phyloP scores from a whole-genome alignment of 495 filamentous ascomycete genomes.

The Aspergillus kassunensis region DNA sequence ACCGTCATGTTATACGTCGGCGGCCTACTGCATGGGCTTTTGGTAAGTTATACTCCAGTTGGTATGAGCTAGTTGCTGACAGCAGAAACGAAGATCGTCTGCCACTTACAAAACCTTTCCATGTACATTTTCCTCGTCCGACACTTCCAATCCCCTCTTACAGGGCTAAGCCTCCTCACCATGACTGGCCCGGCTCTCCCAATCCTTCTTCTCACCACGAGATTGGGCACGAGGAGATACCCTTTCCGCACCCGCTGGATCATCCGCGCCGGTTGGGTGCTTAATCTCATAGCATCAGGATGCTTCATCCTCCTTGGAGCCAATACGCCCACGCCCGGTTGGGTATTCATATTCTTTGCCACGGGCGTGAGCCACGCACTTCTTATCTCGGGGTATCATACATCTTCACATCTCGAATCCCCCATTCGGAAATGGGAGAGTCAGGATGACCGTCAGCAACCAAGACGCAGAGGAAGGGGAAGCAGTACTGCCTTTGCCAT shows the following conservation, averaged over 20 bases:
- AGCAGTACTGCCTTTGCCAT: slow-evolving; percentile 14
- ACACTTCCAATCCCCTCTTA: slow-evolving; percentile 46
- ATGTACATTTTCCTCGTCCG: slow-evolving; percentile 63
- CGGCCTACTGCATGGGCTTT: slow-evolving; percentile 48
- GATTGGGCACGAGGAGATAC: slow-evolving; percentile 12
- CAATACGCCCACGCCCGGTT: slow-evolving; percentile 39
- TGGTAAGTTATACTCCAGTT: slow-evolving; percentile 36
- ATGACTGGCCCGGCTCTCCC: slow-evolving; percentile 41
- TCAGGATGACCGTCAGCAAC: neutral
- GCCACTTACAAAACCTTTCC: slow-evolving; percentile 57
- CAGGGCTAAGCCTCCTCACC: slow-evolving; percentile 56
- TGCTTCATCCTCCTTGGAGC: slow-evolving; percentile 48
- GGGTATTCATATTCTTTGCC: slow-evolving; percentile 51
- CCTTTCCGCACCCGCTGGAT: slow-evolving; percentile 48
- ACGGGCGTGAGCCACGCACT: slow-evolving; percentile 54
- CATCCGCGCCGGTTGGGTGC: slow-evolving; percentile 51
- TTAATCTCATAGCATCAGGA: slow-evolving; percentile 44
- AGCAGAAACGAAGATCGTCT: slow-evolving; percentile 23
- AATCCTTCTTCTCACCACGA: slow-evolving; percentile 41
- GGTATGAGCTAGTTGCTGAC: neutral
- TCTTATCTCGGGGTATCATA: slow-evolving; percentile 48
- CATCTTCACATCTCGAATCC: slow-evolving; percentile 37
- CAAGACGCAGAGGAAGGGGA: slow-evolving; percentile 4
- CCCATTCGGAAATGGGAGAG: slow-evolving; percentile 10
- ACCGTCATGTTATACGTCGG: slow-evolving; percentile 40